Evolutionary conservation across 495 filamentous ascomycete genomes (phyloP), one percentile per base, ranked within the genome.

Genomic region (Penicillium canescens): DNA sequence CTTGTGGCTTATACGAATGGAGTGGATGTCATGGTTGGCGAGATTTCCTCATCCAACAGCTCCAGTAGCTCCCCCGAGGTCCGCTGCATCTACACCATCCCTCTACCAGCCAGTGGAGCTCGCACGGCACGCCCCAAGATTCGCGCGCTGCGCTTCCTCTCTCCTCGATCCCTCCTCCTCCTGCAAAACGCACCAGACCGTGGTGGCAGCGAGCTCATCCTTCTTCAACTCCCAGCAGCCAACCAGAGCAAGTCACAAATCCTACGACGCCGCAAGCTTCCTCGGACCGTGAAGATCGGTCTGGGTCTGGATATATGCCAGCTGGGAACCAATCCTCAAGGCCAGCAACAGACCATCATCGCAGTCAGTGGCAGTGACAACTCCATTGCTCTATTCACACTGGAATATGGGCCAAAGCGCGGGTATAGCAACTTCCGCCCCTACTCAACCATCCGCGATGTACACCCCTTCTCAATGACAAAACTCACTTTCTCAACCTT

Each of bases 391-490:
- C 71, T 96, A 33, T 83, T 88, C 62, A 91, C 88, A 3, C 64
- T 96, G 35, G 85, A 94, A 40, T 81, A 78, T 52, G 60, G 68
- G 46, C 70, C 67, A 3, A 59, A 56, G 31, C 77, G 79, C 24
- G 76, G 81, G 38, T 83, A 82, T 35, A 69, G 86, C 37, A 75
- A 80, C 31, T 78, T 95, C 58, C 74, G 74, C 48, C 69, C 76
- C 0, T 87, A 90, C 66, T 76, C 81, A 12, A 84, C 81, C 28
- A 71, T 94, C 49, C 82, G 80, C 48, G 74, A 85, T 18, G 92
- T 91, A 13, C 94, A 97, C 66, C 83, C 88, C 1, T 82, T 87
- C 42, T 86, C 90, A 54, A 95, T 97, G 67, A 97, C 93, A 4
- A 88, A 86, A 56, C 76, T 96, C 43, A 77, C 80, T 50, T 93